Base-by-base conservation (phyloP, 23 red algal species). In the Pyropia haitanensis region DNA sequence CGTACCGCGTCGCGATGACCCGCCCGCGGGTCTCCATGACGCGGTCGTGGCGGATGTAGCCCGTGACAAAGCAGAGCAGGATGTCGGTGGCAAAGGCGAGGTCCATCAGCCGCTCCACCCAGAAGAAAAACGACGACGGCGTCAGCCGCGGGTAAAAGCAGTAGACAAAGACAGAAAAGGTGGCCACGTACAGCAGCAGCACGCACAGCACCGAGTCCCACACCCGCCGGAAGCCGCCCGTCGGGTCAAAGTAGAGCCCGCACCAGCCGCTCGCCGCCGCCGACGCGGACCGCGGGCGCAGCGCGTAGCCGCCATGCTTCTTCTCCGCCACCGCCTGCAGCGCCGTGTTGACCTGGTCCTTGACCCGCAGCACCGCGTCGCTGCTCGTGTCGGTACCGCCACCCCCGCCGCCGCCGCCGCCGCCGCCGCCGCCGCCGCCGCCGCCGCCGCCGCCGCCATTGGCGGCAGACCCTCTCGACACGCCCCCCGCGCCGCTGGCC, bases 151-250 rank as follows among this genome's bases (percentile, higher is more conserved):
- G 63, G 26, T 64, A 27, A 26, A 89, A 89, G 18, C 72, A 78
- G 65, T 66, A 80, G 18, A 79, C 72, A 55, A 71, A 89, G 17
- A 79, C 68, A 14, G 84, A 89, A 6, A 89, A 61, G 16, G 39
- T 80, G 53, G 74, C 64, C 12, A 89, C 74, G 31, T 89, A 89
- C 1, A 79, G n/a, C 12, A 89, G 12, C 27, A 89, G 3, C 17
- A 63, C 62, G n/a, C 76, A 53, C 22, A 89, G 63, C 29, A 61
- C 76, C 54, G 66, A 52, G 50, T 89, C 73, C 84, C 84, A 89
- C 13, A 54, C 13, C 0, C 49, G 56, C 7, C 71, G 72, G 8
- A 72, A 51, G 17, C 6, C 18, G 19, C 18, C 19, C 48, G 32
- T 26, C 60, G 60, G 74, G 20, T 67, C 23, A 26, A 78, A 13